These are phyloP conservation scores for Hypericum perforatum DNA, from an alignment of 345 rosid species.

Conservation along the genomic window DNA sequence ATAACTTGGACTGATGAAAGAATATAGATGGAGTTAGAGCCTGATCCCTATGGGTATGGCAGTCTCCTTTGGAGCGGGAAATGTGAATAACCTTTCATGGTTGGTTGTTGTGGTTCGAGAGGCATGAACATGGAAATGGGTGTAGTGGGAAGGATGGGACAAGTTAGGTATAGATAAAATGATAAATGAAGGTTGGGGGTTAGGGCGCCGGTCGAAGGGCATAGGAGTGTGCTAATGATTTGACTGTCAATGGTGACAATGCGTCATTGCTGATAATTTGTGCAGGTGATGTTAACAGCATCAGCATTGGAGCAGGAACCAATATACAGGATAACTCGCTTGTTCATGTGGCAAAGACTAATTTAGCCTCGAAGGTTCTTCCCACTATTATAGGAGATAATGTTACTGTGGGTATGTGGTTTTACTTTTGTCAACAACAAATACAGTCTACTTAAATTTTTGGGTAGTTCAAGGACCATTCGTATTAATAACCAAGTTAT, in stretches of 20 bases:
- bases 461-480: background rate
- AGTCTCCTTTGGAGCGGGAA: too few species aligned
- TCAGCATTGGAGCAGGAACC: conserved; percentile 77
- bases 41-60: too few species aligned
- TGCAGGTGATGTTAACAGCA: conserved; percentile 78
- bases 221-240: background rate
- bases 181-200: background rate
- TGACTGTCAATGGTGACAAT: background rate
- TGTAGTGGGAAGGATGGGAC: too few species aligned
- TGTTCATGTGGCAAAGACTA: conserved; percentile 92
- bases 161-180: too few species aligned
- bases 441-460: background rate
- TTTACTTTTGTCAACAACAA: background rate
- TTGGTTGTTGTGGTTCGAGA: too few species aligned
- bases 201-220: too few species aligned
- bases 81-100: too few species aligned
- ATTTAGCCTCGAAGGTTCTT: conserved; percentile 76
- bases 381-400: conserved; percentile 81
- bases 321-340: conserved; percentile 97
- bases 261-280: background rate
- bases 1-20: too few species aligned
- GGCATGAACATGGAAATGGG: too few species aligned
- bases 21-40: too few species aligned
- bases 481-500: too few species aligned
- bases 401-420: conserved; percentile 78